Evolutionary conservation across 2,329 filamentous ascomycete species (phyloP).

Genomic region (Neonectria hederae): DNA sequence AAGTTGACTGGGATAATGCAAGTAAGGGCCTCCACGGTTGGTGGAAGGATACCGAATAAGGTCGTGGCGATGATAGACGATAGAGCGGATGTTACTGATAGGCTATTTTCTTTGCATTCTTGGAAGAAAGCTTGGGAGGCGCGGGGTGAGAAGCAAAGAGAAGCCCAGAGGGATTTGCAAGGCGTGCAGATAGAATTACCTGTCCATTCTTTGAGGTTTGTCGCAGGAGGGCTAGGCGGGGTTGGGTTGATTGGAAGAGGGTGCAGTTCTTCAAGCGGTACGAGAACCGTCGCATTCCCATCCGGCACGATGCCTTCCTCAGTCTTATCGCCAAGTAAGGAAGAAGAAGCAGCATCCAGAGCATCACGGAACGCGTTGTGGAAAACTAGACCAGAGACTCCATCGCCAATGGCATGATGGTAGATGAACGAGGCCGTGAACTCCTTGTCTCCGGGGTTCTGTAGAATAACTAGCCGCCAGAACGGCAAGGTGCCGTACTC

Average conservation of each 20-base stretch:
- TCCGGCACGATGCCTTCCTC: conserved; percentile 1
- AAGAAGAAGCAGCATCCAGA: conserved; percentile 36
- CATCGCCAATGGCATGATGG: conserved; percentile 60
- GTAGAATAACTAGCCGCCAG: conserved; percentile 55
- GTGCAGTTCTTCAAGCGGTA: conserved; percentile 52
- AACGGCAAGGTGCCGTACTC: conserved; percentile 50
- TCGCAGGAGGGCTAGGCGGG: conserved; percentile 45
- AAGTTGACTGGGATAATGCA: conserved; percentile 32
- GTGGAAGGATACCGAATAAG: conserved; percentile 24
- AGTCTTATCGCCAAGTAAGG: not conserved
- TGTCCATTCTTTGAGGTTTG: conserved; percentile 50
- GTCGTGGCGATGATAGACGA: conserved; percentile 23
- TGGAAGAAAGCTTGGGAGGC: conserved; percentile 14
- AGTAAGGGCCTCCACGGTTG: conserved; percentile 22
- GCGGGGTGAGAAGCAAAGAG: conserved; percentile 22
- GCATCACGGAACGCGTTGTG: conserved; percentile 53
- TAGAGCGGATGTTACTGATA: conserved; percentile 23
- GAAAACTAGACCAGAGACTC: conserved; percentile 55
- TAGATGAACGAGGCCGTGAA: conserved; percentile 57
- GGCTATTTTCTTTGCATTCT: conserved; percentile 21
- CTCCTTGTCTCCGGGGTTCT: conserved; percentile 31
- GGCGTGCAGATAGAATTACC: conserved; percentile 47
- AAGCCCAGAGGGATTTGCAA: conserved; percentile 25
- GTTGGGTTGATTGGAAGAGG: conserved; percentile 47
- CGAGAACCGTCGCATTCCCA: conserved; percentile 46